Percentiles rank a stretch among this genome's conserved stretches.
Conservation (phyloP, 2,329 filamentous ascomycete species). For the Fusarium zealandicum region DNA sequence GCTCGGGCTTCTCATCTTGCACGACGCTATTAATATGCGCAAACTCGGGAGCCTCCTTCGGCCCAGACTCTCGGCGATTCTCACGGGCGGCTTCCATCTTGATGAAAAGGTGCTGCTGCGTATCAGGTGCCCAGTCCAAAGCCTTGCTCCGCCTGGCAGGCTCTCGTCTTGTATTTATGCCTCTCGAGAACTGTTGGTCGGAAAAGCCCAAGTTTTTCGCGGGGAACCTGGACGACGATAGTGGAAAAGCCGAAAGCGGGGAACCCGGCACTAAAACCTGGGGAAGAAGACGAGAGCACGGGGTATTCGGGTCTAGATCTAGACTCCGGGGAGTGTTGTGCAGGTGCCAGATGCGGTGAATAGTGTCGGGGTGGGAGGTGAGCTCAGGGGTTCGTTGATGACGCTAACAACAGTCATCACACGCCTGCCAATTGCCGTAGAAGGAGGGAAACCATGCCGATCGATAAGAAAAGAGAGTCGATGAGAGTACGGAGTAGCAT, state of each 20-base stretch:
- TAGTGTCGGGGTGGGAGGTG: neutral
- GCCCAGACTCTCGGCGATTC: conserved; percentile 8
- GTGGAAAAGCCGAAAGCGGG: conserved; percentile 23
- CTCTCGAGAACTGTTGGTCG: neutral
- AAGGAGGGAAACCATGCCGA: conserved; percentile 11
- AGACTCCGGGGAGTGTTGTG: conserved; percentile 10
- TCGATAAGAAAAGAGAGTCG: neutral
- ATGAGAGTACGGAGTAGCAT: neutral
- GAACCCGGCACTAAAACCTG: conserved; percentile 14
- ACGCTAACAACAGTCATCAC: neutral
- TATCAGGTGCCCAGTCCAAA: neutral
- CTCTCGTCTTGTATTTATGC: conserved; percentile 29
- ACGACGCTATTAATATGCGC: conserved; percentile 36
- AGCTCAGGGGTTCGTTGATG: conserved; percentile 3
- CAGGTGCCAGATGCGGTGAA: neutral
- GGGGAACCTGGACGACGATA: conserved; percentile 8
- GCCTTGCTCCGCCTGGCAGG: neutral
- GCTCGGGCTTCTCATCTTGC: conserved; percentile 34
- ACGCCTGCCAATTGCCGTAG: conserved; percentile 9
- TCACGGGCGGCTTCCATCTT: conserved; percentile 14
- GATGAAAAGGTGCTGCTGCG: neutral
- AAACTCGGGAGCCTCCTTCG: conserved; percentile 28
- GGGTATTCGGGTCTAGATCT: conserved; percentile 28
- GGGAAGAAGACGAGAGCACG: conserved; percentile 17
- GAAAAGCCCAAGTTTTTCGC: conserved; percentile 19